Evolutionary conservation across 352 stramenopile species (phyloP).

Genomic region (Phytophthora pseudosyringae): DNA sequence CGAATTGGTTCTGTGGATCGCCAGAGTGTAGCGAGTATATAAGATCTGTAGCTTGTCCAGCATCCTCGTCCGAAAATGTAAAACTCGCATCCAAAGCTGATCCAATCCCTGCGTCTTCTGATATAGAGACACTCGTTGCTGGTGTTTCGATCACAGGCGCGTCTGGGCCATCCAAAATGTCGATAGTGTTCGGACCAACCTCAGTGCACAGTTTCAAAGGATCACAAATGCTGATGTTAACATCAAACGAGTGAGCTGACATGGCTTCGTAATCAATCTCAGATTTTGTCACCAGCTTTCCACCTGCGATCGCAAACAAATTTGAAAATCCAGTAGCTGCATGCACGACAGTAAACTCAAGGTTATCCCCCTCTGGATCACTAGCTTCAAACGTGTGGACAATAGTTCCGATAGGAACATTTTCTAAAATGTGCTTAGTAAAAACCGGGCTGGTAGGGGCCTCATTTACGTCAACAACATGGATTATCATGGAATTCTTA

Average conservation of each 20-base stretch:
- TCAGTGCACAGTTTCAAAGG: constrained; percentile 45
- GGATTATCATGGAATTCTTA: constrained; percentile 24
- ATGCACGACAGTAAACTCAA: constrained; percentile 31
- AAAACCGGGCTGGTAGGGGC: constrained; percentile 35
- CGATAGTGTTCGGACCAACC: constrained; percentile 46
- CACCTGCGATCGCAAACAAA: constrained; percentile 25
- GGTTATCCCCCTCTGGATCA: constrained; percentile 51
- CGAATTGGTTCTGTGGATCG: constrained; percentile 51
- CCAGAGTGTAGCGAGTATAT: constrained; percentile 56
- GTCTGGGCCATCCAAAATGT: constrained; percentile 52
- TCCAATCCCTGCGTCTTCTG: constrained; percentile 19
- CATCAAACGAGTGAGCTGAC: constrained; percentile 25
- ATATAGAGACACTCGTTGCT: constrained; percentile 17
- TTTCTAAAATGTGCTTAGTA: constrained; percentile 40
- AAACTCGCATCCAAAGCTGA: constrained; percentile 31
- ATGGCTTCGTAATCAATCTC: constrained; percentile 30
- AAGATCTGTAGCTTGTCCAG: constrained; percentile 44
- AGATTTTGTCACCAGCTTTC: constrained; percentile 24
- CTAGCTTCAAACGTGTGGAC: constrained; percentile 26
- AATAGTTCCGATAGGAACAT: constrained; percentile 37
- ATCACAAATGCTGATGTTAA: constrained; percentile 49
- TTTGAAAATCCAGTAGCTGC: constrained; percentile 16
- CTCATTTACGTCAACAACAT: constrained; percentile 45
- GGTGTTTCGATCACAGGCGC: constrained; percentile 38
- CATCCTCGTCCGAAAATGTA: constrained; percentile 55